Conservation (phyloP, 176 grass and related monocot genomes). For the Elymus sibiricus region DNA sequence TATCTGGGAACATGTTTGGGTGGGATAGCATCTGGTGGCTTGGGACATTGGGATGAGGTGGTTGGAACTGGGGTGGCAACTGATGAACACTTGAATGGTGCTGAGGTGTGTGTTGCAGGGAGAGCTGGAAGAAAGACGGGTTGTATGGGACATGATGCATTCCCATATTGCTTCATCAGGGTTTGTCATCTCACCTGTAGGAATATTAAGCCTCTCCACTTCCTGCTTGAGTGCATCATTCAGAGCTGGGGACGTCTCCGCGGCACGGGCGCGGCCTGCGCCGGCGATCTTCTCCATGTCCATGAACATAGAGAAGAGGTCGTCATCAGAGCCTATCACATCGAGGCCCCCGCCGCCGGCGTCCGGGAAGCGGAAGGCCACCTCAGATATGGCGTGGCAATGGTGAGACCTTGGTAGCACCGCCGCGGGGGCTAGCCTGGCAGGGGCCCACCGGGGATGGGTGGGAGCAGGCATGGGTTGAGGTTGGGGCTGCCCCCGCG, state of each 20-base stretch:
- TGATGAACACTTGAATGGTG: constrained; percentile 53
- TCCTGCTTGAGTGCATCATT: constrained; percentile 79
- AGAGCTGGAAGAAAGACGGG: constrained; percentile 61
- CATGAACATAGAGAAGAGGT: constrained; percentile 97
- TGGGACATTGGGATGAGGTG: constrained; percentile 30
- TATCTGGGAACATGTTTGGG: constrained; percentile 56
- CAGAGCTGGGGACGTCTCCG: constrained; percentile 65
- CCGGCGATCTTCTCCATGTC: constrained; percentile 77
- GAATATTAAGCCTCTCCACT: constrained; percentile 75
- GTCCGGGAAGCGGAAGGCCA: constrained; percentile 73
- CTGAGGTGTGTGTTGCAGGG: constrained; percentile 31
- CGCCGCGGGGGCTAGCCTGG: background rate
- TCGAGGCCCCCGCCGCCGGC: constrained; percentile 39
- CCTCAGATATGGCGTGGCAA: constrained; percentile 91
- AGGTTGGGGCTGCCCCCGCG: constrained; percentile 26
- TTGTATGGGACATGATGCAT: constrained; percentile 58
- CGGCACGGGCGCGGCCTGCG: too few species aligned
- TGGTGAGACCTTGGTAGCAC: constrained; percentile 42
- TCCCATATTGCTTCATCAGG: constrained; percentile 56
- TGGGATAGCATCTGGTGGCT: constrained; percentile 56
- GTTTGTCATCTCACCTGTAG: constrained; percentile 60
- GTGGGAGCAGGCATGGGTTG: constrained; percentile 50
- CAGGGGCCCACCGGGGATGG: background rate
- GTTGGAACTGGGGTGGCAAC: constrained; percentile 52
- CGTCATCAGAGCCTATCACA: constrained; percentile 82